Percentiles rank a stretch among this genome's conserved stretches.
Conservation (phyloP, 2,329 filamentous ascomycete species). For the Pseudogymnoascus sp. region DNA sequence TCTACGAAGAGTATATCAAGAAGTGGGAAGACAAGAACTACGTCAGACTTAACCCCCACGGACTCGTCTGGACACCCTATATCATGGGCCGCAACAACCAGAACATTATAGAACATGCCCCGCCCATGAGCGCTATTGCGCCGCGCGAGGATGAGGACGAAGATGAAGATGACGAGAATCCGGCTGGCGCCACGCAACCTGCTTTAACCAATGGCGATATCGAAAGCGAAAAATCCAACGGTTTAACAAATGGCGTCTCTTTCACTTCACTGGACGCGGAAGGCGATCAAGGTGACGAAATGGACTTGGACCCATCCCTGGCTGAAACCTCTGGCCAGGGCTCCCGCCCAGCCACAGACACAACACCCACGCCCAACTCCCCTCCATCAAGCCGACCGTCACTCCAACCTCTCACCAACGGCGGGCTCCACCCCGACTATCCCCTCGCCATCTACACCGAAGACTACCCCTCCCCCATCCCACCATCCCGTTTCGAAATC, state of each 20-base stretch:
- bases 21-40: constrained; percentile 88
- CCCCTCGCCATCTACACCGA: neutral
- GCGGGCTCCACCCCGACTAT: neutral
- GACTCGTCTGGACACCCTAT: constrained; percentile 90
- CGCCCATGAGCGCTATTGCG: constrained; percentile 75
- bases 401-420: constrained; percentile 5
- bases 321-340: neutral
- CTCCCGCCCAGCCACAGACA: neutral
- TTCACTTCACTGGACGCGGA: neutral
- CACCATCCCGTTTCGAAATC: constrained; percentile 65
- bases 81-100: constrained; percentile 85
- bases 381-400: neutral
- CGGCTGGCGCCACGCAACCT: constrained; percentile 3
- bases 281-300: neutral
- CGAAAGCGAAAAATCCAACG: neutral
- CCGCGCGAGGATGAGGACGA: constrained; percentile 63
- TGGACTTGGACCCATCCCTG: neutral
- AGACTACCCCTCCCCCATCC: constrained; percentile 38
- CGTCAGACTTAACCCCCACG: constrained; percentile 70
- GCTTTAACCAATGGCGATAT: constrained; percentile 16
- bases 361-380: neutral
- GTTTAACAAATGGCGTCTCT: constrained; percentile 2
- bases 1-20: constrained; percentile 77
- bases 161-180: constrained; percentile 44
- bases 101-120: constrained; percentile 74